Evolutionary conservation across 257 asterid genomes (phyloP).

Genomic region (Capsicum rhomboideum): DNA sequence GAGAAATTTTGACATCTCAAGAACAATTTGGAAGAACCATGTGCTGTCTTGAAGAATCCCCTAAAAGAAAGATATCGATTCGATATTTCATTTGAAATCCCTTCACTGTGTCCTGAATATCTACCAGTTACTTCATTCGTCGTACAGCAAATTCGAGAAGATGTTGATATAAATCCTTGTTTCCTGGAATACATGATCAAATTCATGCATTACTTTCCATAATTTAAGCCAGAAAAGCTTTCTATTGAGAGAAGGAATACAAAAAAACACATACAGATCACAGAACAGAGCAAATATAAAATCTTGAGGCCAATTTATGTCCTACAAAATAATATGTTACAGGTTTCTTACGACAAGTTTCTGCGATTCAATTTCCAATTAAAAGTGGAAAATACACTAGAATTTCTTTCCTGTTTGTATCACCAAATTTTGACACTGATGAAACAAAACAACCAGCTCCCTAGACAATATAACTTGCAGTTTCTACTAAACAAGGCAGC

Average conservation of each 20-base stretch:
- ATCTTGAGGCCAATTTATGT: background rate
- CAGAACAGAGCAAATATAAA: background rate
- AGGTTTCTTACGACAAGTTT: background rate
- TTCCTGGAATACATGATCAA: constrained; percentile 27
- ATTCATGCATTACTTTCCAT: background rate
- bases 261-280: background rate
- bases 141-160: constrained; percentile 15
- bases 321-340: background rate
- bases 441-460: background rate
- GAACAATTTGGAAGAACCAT: constrained; percentile 14
- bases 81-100: constrained; percentile 8
- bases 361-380: background rate
- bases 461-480: background rate
- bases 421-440: background rate
- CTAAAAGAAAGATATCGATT: constrained; percentile 14
- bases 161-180: constrained; percentile 25
- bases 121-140: constrained; percentile 23
- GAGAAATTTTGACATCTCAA: constrained; percentile 24
- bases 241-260: background rate
- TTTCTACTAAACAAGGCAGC: background rate
- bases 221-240: background rate
- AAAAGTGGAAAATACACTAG: background rate
- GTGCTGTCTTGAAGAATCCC: constrained; percentile 26
- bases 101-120: constrained; percentile 14
- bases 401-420: background rate